Conservation (phyloP, 1,284 basidiomycete species). For the Ustilago tritici region DNA sequence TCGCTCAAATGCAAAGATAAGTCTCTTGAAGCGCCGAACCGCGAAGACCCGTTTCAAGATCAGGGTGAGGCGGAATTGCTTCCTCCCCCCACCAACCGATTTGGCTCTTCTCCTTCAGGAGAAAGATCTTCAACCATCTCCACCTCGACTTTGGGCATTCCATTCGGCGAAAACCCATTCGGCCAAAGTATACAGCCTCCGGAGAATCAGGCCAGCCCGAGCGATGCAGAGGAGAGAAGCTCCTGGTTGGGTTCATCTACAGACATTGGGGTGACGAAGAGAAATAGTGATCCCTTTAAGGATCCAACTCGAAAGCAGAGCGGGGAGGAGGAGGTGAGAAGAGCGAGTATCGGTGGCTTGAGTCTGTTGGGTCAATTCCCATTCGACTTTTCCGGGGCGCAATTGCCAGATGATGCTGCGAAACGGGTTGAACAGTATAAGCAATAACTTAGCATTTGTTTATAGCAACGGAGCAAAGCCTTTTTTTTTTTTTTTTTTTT, state of each 20-base stretch:
- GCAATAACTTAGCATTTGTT: conserved; percentile 1
- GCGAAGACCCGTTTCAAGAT: conserved; percentile 31
- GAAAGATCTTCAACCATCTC: conserved; percentile 14
- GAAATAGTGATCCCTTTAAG: conserved; percentile 16
- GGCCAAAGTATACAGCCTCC: conserved; percentile 1
- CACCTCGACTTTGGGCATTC: conserved; percentile 44
- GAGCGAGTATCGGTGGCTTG: conserved; percentile 26
- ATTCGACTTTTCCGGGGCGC: conserved; percentile 9
- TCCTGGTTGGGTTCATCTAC: conserved; percentile 15
- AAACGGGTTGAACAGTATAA: conserved; percentile 21
- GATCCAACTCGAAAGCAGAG: not conserved
- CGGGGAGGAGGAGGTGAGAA: not conserved
- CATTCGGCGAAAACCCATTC: conserved; percentile 45
- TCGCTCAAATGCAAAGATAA: conserved; percentile 29
- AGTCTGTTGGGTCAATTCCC: conserved; percentile 34
- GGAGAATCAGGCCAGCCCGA: conserved; percentile 11
- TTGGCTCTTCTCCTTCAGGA: not conserved
- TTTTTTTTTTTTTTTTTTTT: not conserved
- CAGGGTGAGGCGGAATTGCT: conserved; percentile 7
- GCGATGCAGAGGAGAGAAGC: conserved; percentile 16
- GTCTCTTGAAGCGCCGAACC: not conserved
- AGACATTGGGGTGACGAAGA: not conserved
- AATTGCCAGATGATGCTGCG: conserved; percentile 19
- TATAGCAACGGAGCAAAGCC: too few species aligned
- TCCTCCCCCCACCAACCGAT: conserved; percentile 16